Evolutionary conservation across 2,329 filamentous ascomycete species (phyloP).

Genomic region (Claviceps spartinae): DNA sequence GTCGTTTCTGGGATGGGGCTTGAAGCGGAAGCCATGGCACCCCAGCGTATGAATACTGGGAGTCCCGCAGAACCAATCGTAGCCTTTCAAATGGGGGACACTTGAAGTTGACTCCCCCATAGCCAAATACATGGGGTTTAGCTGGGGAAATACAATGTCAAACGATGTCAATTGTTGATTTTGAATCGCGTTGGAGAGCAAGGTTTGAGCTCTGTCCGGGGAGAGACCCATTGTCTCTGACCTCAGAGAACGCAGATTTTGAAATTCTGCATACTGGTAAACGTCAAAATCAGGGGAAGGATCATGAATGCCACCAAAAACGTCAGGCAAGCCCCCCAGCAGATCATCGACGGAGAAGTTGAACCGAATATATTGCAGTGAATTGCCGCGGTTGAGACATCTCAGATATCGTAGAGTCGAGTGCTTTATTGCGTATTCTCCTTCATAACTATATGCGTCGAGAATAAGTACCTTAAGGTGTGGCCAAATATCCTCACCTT

Average conservation of each 20-base stretch:
- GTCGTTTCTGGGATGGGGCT: no score
- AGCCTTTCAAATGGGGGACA: conserved; percentile 16
- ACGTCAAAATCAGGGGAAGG: background rate
- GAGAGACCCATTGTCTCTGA: conserved; percentile 14
- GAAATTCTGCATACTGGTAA: conserved; percentile 10
- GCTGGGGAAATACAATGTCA: conserved; percentile 22
- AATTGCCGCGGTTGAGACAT: conserved; percentile 11
- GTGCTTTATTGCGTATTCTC: background rate
- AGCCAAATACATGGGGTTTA: no score
- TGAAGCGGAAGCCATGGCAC: no score
- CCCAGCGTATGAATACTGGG: no score
- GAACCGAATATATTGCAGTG: conserved; percentile 19
- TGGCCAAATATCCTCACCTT: conserved; percentile 17
- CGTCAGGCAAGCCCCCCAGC: no score
- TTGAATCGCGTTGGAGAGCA: conserved; percentile 15
- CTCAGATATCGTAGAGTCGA: conserved; percentile 14
- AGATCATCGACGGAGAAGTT: conserved; percentile 1
- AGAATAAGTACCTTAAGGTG: conserved; percentile 1
- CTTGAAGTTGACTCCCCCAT: conserved; percentile 5
- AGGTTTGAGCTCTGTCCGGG: conserved; percentile 11
- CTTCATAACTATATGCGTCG: background rate
- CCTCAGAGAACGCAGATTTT: conserved; percentile 16
- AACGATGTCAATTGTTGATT: conserved; percentile 19
- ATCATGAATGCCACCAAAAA: no score
- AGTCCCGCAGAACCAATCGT: no score